These are phyloP conservation scores for Penicillium arizonense DNA, from an alignment of 495 filamentous ascomycete genomes.

Conservation along the genomic window DNA sequence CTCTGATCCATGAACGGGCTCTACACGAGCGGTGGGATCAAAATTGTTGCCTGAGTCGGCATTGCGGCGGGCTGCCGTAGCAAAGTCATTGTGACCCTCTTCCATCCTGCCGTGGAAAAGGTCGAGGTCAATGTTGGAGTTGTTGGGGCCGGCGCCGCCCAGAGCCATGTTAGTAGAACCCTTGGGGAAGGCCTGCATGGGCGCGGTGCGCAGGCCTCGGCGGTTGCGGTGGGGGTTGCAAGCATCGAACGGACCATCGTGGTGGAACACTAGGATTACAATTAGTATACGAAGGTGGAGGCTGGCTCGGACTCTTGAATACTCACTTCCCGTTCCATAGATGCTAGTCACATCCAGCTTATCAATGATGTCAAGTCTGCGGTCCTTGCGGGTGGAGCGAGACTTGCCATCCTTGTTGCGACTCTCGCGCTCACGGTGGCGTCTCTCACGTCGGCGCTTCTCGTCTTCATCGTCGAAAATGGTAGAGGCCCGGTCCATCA, in stretches of 20 bases:
- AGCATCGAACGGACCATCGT: constrained; percentile 97
- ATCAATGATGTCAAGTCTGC: constrained; percentile 89
- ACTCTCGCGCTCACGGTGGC: constrained; percentile 66
- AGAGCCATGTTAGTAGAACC: constrained; percentile 89
- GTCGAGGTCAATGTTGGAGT: constrained; percentile 77
- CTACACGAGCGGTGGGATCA: constrained; percentile 57
- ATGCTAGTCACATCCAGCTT: constrained; percentile 97
- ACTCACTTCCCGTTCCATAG: constrained; percentile 90
- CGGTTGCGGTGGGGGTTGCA: constrained; percentile 95
- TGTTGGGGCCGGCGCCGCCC: constrained; percentile 83
- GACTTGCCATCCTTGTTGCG: constrained; percentile 56
- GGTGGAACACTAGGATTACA: constrained; percentile 77
- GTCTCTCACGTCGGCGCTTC: constrained; percentile 66
- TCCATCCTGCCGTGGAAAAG: constrained; percentile 76
- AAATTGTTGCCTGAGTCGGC: constrained; percentile 47
- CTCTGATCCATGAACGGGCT: constrained; percentile 79
- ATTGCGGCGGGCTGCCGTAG: constrained; percentile 35
- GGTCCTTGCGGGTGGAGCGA: constrained; percentile 46
- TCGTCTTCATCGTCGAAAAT: constrained; percentile 72
- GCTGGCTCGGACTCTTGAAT: too few species aligned
- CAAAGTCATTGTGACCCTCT: constrained; percentile 85
- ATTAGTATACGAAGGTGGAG: constrained; percentile 9
- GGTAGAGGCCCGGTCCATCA: constrained; percentile 63
- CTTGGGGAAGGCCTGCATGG: constrained; percentile 95
- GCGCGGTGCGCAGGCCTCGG: constrained; percentile 76